Conservation (phyloP, 768 basidiomycete species). For the Tricholoma matsutake region DNA sequence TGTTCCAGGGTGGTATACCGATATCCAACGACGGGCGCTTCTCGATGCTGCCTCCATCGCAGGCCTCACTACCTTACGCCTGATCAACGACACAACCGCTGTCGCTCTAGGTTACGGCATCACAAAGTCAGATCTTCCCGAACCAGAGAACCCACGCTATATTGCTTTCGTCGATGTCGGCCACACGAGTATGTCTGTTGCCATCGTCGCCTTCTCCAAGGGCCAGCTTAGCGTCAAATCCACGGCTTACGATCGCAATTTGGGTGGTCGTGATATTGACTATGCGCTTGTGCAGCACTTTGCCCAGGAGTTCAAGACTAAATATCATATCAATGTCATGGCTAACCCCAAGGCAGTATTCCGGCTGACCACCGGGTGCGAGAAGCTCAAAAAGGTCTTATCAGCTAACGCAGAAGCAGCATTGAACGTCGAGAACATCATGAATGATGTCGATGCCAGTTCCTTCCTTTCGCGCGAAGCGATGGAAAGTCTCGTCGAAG, state of each 20-base stretch:
- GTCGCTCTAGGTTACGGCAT: conserved; percentile 97
- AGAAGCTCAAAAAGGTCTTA: conserved; percentile 94
- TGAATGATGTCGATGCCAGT: conserved; percentile 92
- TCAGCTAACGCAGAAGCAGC: conserved; percentile 91
- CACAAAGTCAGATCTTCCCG: conserved; percentile 96
- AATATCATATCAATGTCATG: conserved; percentile 97
- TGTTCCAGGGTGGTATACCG: conserved; percentile 96
- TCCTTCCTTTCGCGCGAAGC: conserved; percentile 81
- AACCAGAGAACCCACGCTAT: conserved; percentile 73
- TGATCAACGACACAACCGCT: conserved; percentile 97
- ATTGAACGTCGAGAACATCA: conserved; percentile 91
- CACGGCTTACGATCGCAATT: conserved; percentile 88
- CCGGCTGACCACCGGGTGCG: conserved; percentile 85
- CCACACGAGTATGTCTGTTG: conserved; percentile 84
- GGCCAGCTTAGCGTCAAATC: conserved; percentile 85
- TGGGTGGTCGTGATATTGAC: conserved; percentile 97
- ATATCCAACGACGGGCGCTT: conserved; percentile 86
- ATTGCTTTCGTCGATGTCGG: conserved; percentile 96
- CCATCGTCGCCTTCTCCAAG: conserved; percentile 92
- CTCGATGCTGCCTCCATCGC: conserved; percentile 89
- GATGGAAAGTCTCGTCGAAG: conserved; percentile 74
- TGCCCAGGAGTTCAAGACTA: conserved; percentile 87
- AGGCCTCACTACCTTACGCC: conserved; percentile 84
- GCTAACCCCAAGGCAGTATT: conserved; percentile 89
- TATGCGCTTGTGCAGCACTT: conserved; percentile 88